A percentile compares a stretch with the other conserved stretches of the same genome.
phyloP scores from a whole-genome alignment of 768 basidiomycete genomes.

The Punctularia strigosozonata region DNA sequence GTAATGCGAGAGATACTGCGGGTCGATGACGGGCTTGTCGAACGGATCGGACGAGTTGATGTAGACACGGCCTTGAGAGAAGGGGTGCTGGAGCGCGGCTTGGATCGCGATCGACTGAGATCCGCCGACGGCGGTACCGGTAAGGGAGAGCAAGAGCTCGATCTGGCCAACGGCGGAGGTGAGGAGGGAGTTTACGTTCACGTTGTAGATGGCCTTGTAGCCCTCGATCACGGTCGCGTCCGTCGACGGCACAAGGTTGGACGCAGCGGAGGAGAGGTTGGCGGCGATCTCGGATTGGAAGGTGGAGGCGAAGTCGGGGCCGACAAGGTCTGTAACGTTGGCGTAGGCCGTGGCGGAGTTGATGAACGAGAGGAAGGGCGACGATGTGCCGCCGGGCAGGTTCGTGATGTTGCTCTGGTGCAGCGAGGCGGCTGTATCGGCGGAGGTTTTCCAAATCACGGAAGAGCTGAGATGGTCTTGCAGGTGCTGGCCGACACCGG shows the following conservation, averaged over 20 bases:
- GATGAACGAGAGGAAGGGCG: constrained; percentile 39
- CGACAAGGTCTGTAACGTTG: constrained; percentile 37
- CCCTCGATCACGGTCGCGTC: constrained; percentile 36
- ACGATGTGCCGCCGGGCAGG: constrained; percentile 10
- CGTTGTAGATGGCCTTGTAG: constrained; percentile 43
- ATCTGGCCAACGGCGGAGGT: constrained; percentile 34
- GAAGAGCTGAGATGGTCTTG: constrained; percentile 38
- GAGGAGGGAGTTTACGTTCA: constrained; percentile 27
- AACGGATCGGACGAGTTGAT: constrained; percentile 52
- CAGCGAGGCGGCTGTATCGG: constrained; percentile 24
- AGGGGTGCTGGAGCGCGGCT: constrained; percentile 53
- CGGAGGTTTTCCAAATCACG: constrained; percentile 25
- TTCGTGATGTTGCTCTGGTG: constrained; percentile 12
- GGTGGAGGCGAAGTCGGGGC: constrained; percentile 16
- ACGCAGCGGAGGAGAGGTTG: constrained; percentile 18
- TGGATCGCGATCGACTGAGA: constrained; percentile 41
- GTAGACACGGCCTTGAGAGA: constrained; percentile 50
- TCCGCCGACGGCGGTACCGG: constrained; percentile 24
- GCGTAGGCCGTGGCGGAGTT: constrained; percentile 55
- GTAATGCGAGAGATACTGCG: constrained; percentile 47
- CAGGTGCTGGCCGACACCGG: constrained; percentile 51
- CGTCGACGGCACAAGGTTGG: constrained; percentile 30
- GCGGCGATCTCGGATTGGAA: constrained; percentile 22
- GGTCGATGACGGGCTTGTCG: constrained; percentile 50
- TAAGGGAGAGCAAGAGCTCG: constrained; percentile 41